Base-by-base conservation (phyloP, 2,329 filamentous ascomycete species). In the Aspergillus pseudotamarii region DNA sequence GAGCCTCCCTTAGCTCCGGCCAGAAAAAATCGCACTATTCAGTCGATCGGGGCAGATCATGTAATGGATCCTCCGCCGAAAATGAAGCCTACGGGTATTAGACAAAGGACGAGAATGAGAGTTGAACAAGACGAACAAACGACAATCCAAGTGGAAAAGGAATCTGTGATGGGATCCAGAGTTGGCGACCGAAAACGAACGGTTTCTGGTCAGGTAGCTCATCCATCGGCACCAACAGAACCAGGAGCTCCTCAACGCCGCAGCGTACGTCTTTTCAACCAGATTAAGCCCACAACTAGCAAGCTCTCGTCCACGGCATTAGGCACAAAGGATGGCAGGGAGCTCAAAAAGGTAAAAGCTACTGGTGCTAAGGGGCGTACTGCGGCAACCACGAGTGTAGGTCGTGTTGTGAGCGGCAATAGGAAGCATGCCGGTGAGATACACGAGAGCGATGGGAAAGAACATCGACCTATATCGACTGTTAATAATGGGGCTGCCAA, bases 341-440 rank as follows among this genome's bases (percentile, higher is more conserved):
- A 96, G 72, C 78, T 96, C 72, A 94, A 93, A 76, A 96, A 93
- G 81, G 90, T 91, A 67, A 92, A 90, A 72, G 91, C 92, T 67
- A 91, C 89, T 73, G 90, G 79, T 78, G 89, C 78, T 71, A 94
- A 83, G 84, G 90, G 79, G 79, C 90, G 79, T 82, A 86, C 73
- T 78, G 82, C 90, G 16, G 88, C 88, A 64, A 82, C 86, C 19
- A 88, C 91, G 4, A 92, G 86, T 59, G 91, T 96, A 45, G 92
- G 93, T 21, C 88, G 94, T 70, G 92, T 94, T 60, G 92, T 97
- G 51, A 97, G 93, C 75, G 94, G 93, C 26, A 97, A 95, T 75
- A 87, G 94, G 62, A 97, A 95, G 75, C 89, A 89, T 3, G 51
- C 73, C 43, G 60, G 66, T 58, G 73, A 75, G 53, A 82, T 83